Evolutionary conservation across 768 basidiomycete species (phyloP), one percentile per base, ranked within the genome.

Genomic region (Pleurotus tuber-regium): DNA sequence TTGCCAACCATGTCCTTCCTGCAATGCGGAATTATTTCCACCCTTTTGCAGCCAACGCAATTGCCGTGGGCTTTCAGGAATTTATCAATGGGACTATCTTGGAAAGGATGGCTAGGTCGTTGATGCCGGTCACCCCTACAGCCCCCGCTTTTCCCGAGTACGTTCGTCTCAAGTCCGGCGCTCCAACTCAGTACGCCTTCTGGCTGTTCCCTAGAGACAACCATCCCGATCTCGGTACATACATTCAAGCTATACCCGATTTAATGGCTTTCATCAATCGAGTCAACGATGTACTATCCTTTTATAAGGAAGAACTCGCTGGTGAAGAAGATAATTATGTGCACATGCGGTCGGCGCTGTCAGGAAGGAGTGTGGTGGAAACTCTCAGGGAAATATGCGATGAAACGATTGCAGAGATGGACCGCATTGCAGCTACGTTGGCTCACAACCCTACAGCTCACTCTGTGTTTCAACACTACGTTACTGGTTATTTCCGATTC

Each of bases 91-190:
- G 35, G 1, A 36, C 35, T n/a, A 36, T 36, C 35, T n/a, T 36
- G 35, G 35, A 36, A 18, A 36, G 19, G n/a, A 36, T 36, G 35
- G 8, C 35, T 36, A 4, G 35, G 0, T 36, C 35, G n/a, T n/a
- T 36, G 14, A 14, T 36, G n/a, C 35, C 35, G 19, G 19, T 36
- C 19, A 4, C 35, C 35, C 1, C 43, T 11, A 21, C 14, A 8
- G 43, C 43, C 21, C 43, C 43, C 7, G 16, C 23, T 11, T 43
- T 43, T 24, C 43, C 43, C 9, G 43, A 43, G 25, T 43, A 43
- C 25, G 43, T 43, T 23, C 43, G 43, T 21, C 43, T 43, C 43
- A 43, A 43, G 43, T 50, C 48, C 10, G 48, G 48, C n/a, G 35
- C 35, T 16, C 29, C 31, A 7, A 19, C 21, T 7, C 21, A 19